Percentiles rank a stretch among this genome's conserved stretches.
These are phyloP conservation scores for Arthrobotrys sinensis DNA, from an alignment of 2,329 filamentous ascomycete genomes.

Conservation along the genomic window DNA sequence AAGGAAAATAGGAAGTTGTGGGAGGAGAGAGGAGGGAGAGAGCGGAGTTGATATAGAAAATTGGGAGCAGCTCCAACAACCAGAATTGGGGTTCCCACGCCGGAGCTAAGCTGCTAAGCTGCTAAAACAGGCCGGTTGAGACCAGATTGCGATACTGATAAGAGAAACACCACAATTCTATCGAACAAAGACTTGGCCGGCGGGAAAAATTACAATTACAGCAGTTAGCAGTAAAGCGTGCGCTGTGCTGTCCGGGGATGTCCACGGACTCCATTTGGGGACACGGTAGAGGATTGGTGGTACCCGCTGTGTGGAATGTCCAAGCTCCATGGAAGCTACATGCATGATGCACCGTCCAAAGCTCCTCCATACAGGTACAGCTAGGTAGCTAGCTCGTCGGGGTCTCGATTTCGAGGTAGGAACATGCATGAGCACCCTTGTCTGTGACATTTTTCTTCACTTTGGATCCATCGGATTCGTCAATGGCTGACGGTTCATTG, in stretches of 20 bases:
- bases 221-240: not conserved
- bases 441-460: not conserved
- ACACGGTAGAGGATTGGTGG: slow-evolving; percentile 25
- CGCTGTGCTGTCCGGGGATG: slow-evolving; percentile 24
- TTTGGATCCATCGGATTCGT: slow-evolving; percentile 35
- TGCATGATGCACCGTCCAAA: slow-evolving; percentile 26
- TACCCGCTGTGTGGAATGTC: slow-evolving; percentile 30
- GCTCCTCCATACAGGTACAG: not conserved
- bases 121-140: slow-evolving; percentile 18
- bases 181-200: too few relatives aligned
- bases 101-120: not conserved
- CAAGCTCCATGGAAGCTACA: slow-evolving; percentile 46
- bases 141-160: slow-evolving; percentile 60
- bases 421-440: slow-evolving; percentile 51
- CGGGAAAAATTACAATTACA: too few relatives aligned
- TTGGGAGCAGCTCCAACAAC: slow-evolving; percentile 5
- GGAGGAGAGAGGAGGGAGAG: slow-evolving; percentile 7
- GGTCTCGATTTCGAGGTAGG: slow-evolving; percentile 18
- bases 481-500: slow-evolving; percentile 36
- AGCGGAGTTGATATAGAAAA: slow-evolving; percentile 53
- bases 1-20: not conserved
- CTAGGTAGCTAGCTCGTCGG: not conserved
- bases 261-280: slow-evolving; percentile 36
- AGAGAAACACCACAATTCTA: slow-evolving; percentile 25
- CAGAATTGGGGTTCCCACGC: not conserved